Base-by-base conservation (phyloP, 495 filamentous ascomycete species). In the Xylaria bambusicola region DNA sequence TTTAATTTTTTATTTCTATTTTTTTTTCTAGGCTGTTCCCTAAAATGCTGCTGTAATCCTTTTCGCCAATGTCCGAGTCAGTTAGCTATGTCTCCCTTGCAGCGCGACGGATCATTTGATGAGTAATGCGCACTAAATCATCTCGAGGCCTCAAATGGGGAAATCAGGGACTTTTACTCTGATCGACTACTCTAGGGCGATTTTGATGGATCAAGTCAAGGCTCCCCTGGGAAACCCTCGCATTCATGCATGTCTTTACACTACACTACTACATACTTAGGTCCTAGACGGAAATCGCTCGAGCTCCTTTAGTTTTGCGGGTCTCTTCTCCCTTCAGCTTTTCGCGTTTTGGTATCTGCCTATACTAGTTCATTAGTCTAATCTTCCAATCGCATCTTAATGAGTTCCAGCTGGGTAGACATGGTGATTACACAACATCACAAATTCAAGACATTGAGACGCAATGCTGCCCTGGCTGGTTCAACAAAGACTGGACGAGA, bases 101-200 rank as follows among this genome's bases (percentile, higher is more conserved):
- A 21, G 20, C 18, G 21, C 55, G 31, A 17, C 44, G 17, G 38
- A 12, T 29, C 20, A 31, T 26, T 15, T 0, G n/a, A n/a, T n/a
- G n/a, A n/a, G n/a, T n/a, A n/a, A n/a, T n/a, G n/a, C n/a, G n/a
- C 26, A 20, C 18, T n/a, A 31, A 33, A 23, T 6, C 35, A 12
- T 6, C 21, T n/a, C 17, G 29, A 15, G 29, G 20, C 29, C 55
- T 57, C 44, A 26, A 49, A 49, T 5, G n/a, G 29, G 55, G 55
- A 33, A 49, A 38, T 29, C 24, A 17, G 54, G 55, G 55, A 49
- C 55, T 56, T 56, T 57, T 57, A 35, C 49, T 49, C n/a, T 2
- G 21, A 29, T 31, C 5, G 5, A 33, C 29, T 33, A 33, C 29
- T 33, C 10, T 40, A 38, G 29, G 18, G 33, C 45, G 20, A 48